phyloP scores from a whole-genome alignment of 1,284 basidiomycete genomes.

The Marasmius fiardii region DNA sequence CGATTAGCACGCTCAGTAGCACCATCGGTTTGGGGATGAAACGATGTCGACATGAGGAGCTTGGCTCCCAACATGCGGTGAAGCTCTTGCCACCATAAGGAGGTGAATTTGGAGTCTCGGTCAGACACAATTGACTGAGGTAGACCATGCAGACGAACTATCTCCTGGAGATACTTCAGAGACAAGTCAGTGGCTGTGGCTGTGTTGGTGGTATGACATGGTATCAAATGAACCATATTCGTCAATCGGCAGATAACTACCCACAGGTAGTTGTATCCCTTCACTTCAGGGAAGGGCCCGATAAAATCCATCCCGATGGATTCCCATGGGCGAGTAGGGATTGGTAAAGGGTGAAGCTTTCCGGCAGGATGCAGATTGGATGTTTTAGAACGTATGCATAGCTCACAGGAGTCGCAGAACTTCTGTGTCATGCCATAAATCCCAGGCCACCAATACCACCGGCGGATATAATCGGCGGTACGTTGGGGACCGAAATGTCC shows the following conservation, averaged over 20 bases:
- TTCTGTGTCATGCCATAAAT: constrained; percentile 18
- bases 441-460: constrained; percentile 32
- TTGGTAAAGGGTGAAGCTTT: constrained; percentile 14
- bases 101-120: constrained; percentile 25
- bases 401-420: constrained; percentile 19
- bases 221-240: constrained; percentile 19
- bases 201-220: constrained; percentile 13
- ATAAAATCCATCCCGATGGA: too few relatives aligned
- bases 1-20: constrained; percentile 23
- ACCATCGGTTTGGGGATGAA: too few relatives aligned
- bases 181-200: constrained; percentile 15
- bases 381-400: constrained; percentile 16
- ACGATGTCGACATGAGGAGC: constrained; percentile 2
- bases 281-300: too few relatives aligned
- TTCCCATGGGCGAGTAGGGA: too few relatives aligned
- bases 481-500: constrained; percentile 23
- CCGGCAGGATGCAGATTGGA: constrained; percentile 11
- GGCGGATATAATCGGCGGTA: constrained; percentile 23
- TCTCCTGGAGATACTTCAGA: constrained; percentile 11
- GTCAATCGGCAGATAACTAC: constrained; percentile 18
- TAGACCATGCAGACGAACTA: constrained; percentile 24
- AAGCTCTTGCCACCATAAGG: constrained; percentile 24
- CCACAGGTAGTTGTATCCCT: constrained; percentile 12
- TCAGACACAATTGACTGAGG: constrained; percentile 19
- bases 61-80: constrained; percentile 22